Base-by-base conservation (phyloP, 108 stramenopile genomes). In the Cylindrotheca fusiformis region DNA sequence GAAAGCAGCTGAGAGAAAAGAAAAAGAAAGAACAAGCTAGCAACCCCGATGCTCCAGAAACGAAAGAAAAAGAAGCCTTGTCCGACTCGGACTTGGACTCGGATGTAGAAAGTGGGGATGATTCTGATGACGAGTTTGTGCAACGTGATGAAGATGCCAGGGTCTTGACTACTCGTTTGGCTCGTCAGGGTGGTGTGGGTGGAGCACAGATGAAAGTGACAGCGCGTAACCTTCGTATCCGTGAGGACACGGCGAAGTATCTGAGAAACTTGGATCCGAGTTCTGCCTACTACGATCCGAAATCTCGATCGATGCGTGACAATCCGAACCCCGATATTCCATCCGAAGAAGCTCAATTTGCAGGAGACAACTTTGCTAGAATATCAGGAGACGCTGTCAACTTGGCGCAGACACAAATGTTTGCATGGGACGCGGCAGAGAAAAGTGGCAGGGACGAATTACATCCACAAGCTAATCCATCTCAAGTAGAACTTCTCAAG, bases 211-310 rank as follows among this genome's bases (percentile, higher is more conserved):
- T 97, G 97, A 97, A 94, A 74, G 93, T 95, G 17, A 97, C 97
- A 4, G 97, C 97, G 18, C 89, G 97, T 2, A 99, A 99, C 69
- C 82, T 99, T 8, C 90, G 99, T 32, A 97, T 98, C 67, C 94
- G 99, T 25, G 99, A 99, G 67, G 99, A 99, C 76, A 97, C 96
- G 29, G 97, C 98, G 54, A 99, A 99, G 69, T 99, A 99, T 77
- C 75, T 99, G 49, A 77, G 95, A 36, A 99, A 99, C 68, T 75
- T 99, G 14, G 93, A 97, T 74, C 84, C 91, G 8, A 93, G 97
- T 58, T 87, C 84, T 10, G 96, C 96, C 17, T 96, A 90, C 55
- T 97, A 97, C 65, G 98, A 97, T 83, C 96, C 96, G 8, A 97
- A 97, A 64, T 82, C 88, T 3, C 76, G 98, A n/a, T 85, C 92